phyloP scores from a whole-genome alignment of 495 filamentous ascomycete genomes.

The Penicillium paxilli region DNA sequence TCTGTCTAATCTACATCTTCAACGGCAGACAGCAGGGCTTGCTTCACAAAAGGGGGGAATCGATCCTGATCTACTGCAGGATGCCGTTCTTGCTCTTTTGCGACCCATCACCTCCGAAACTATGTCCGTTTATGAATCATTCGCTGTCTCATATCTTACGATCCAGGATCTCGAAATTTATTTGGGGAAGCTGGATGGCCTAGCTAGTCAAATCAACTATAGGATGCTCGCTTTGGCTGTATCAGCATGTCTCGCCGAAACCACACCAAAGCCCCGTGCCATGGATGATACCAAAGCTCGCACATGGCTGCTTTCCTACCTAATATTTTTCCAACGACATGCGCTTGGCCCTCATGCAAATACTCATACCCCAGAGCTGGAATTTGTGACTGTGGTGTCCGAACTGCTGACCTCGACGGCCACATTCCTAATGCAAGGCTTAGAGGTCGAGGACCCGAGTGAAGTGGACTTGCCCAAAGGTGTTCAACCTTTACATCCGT shows the following conservation, averaged over 20 bases:
- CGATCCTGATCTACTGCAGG: constrained; percentile 20
- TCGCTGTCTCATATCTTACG: constrained; percentile 55
- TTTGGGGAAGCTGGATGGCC: constrained; percentile 42
- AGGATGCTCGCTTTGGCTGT: constrained; percentile 53
- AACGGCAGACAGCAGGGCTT: not conserved
- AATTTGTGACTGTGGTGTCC: constrained; percentile 66
- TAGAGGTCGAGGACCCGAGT: constrained; percentile 51
- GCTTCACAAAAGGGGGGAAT: not conserved
- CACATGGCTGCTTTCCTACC: constrained; percentile 79
- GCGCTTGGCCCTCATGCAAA: constrained; percentile 43
- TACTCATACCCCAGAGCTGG: constrained; percentile 50
- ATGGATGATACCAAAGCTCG: constrained; percentile 37
- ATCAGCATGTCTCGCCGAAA: constrained; percentile 30
- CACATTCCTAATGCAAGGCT: constrained; percentile 52
- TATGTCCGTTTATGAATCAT: constrained; percentile 55
- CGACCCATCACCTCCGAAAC: constrained; percentile 47
- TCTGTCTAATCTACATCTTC: constrained; percentile 15
- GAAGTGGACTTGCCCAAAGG: constrained; percentile 29
- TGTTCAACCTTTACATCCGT: constrained; percentile 46
- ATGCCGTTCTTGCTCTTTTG: constrained; percentile 50
- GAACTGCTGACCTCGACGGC: constrained; percentile 62
- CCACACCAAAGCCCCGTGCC: constrained; percentile 20
- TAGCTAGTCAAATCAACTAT: constrained; percentile 54
- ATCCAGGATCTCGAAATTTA: constrained; percentile 43
- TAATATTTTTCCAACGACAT: constrained; percentile 70